A percentile compares a stretch with the other conserved stretches of the same genome.
Conservation (phyloP, 1,139 yeast genomes). For the Suhomyces bolitotheri region DNA sequence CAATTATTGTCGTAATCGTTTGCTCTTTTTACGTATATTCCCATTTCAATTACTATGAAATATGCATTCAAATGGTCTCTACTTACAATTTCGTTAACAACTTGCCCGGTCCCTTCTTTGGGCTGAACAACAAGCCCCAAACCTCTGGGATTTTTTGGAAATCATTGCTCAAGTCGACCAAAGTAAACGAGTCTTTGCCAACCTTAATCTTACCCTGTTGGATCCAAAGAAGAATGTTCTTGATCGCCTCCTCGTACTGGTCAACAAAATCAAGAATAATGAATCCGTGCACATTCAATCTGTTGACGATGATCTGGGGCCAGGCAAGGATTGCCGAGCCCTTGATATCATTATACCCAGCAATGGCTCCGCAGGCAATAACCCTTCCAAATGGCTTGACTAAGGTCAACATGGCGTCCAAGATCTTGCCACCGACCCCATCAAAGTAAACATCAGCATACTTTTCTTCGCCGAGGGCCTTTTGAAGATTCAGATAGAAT, state of each 20-base stretch:
- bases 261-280: constrained; percentile 21
- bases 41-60: too few relatives aligned
- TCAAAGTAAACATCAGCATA: constrained; percentile 33
- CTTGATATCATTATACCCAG: constrained; percentile 35
- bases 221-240: constrained; percentile 22
- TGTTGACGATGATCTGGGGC: constrained; percentile 28
- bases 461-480: constrained; percentile 36
- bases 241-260: constrained; percentile 15
- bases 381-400: constrained; percentile 25
- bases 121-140: constrained; percentile 45
- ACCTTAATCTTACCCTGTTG: constrained; percentile 22
- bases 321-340: constrained; percentile 26
- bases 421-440: constrained; percentile 27
- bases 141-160: constrained; percentile 42
- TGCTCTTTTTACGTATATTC: too few relatives aligned
- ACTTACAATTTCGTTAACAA: constrained; percentile 25
- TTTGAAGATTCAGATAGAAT: constrained; percentile 42
- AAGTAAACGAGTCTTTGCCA: constrained; percentile 26
- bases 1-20: too few relatives aligned
- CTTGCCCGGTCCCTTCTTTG: constrained; percentile 33
- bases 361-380: constrained; percentile 33
- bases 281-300: constrained; percentile 24
- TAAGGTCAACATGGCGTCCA: constrained; percentile 21
- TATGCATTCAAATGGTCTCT: too few relatives aligned
- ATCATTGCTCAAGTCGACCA: constrained; percentile 34